Evolutionary conservation across 768 basidiomycete genomes (phyloP), one percentile per base, ranked within the genome.

Genomic region (Chiua virens): DNA sequence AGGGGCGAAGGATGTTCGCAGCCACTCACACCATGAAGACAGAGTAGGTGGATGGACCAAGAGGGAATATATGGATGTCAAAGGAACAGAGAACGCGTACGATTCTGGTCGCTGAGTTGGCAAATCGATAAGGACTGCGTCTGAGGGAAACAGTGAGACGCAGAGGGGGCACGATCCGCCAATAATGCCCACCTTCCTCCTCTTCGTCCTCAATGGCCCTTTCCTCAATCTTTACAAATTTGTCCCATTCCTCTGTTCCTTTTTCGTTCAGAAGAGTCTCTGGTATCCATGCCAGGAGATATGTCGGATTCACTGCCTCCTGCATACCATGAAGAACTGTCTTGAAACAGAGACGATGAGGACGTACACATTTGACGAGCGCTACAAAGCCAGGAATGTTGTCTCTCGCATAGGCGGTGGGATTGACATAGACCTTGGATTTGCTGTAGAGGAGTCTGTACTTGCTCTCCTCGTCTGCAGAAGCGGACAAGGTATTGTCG

Each of bases 391-490:
- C 97, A 3, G 92, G 84, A 32, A 98, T 90, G 68, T 98, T 96
- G 70, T 98, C 97, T 62, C 88, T 79, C 3, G 88, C 78, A 67
- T 93, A 95, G 4, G 88, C 84, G 3, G 94, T 96, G 0, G 97
- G 97, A 59, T 98, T 92, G 39, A 99, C 85, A 65, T 96, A 94
- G 40, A 98, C 96, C 68, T 94, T 95, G 37, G 88, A 91, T 67
- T 96, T 97, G 69, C 85, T 87, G 61, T 92, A 97, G 14, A 98
- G 67, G 42, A 98, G 76, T 40, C 89, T 77, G 65, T 83, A 81
- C 67, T 81, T 84, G 61, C 69, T 69, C 59, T 83, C 83, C 58
- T 86, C 84, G 49, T 80, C 76, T 0, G 49, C 42, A 22, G 54
- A 53, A 30, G 30, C 30, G 15, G 58, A 48, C 52, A 42, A 34